Conservation (phyloP, 176 grass and related monocot genomes). For the Carex kokanica region DNA sequence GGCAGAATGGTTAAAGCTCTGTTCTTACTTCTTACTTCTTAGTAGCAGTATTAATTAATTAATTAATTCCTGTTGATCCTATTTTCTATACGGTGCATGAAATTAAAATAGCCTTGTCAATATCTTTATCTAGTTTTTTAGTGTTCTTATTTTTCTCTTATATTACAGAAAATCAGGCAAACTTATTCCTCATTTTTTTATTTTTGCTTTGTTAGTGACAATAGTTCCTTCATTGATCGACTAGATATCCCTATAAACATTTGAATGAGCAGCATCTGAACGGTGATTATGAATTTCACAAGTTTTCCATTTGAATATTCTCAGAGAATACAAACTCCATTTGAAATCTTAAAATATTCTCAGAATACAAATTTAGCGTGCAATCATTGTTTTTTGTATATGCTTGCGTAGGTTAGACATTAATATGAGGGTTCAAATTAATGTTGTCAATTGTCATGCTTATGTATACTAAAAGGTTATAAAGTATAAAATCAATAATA, state of each 20-base stretch:
- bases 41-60: slow-evolving; percentile 2
- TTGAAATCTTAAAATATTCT: neutral
- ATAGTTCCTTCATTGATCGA: neutral
- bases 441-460: neutral
- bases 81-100: too few species aligned
- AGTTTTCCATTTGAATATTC: neutral
- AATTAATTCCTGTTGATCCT: neutral
- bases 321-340: neutral
- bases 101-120: too few species aligned
- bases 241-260: neutral
- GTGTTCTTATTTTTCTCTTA: neutral
- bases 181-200: neutral
- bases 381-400: neutral
- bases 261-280: neutral
- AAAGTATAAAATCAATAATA: neutral
- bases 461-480: neutral
- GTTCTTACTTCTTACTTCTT: too few species aligned
- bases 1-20: slow-evolving; percentile 12
- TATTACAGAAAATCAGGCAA: neutral
- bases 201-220: neutral
- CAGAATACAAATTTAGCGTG: neutral
- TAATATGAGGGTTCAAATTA: neutral
- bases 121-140: neutral
- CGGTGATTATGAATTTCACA: neutral
- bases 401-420: neutral